Percentiles rank a stretch among this genome's conserved stretches.
These are phyloP conservation scores for Leccinellum luteum DNA, from an alignment of 768 basidiomycete genomes.

Conservation along the genomic window DNA sequence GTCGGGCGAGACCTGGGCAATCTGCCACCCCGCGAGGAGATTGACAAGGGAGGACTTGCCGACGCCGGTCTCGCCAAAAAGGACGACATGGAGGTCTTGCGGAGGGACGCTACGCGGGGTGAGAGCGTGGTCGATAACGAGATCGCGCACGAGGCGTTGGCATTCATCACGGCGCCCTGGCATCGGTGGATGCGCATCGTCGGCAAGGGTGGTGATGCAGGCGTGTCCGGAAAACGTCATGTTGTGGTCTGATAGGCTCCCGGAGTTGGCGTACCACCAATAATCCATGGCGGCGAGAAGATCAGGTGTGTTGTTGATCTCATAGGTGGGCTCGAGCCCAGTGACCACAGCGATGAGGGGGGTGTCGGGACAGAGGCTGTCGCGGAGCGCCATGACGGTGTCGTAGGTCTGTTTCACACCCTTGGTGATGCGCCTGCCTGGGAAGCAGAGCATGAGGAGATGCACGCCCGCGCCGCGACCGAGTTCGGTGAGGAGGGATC, in stretches of 20 bases:
- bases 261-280: conserved; percentile 21
- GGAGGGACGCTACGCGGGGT: conserved; percentile 16
- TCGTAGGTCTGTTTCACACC: conserved; percentile 22
- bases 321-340: conserved; percentile 15
- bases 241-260: conserved; percentile 2
- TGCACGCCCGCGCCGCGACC: conserved; percentile 14
- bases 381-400: conserved; percentile 13
- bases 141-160: conserved; percentile 23
- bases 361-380: conserved; percentile 15
- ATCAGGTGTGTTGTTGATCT: not conserved
- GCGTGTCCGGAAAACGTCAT: conserved; percentile 21
- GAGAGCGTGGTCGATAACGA: conserved; percentile 23
- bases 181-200: conserved; percentile 15
- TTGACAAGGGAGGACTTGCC: conserved; percentile 37
- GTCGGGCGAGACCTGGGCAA: conserved; percentile 24
- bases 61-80: conserved; percentile 43
- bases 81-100: conserved; percentile 30
- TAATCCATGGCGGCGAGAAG: conserved; percentile 18
- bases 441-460: conserved; percentile 20
- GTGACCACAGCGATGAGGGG: conserved; percentile 21
- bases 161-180: conserved; percentile 22
- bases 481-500: conserved; percentile 23
- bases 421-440: conserved; percentile 18
- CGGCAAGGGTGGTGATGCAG: conserved; percentile 23
- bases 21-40: conserved; percentile 34